Base-by-base conservation (phyloP, 306 rosid species). In the Hylodesmum podocarpum region DNA sequence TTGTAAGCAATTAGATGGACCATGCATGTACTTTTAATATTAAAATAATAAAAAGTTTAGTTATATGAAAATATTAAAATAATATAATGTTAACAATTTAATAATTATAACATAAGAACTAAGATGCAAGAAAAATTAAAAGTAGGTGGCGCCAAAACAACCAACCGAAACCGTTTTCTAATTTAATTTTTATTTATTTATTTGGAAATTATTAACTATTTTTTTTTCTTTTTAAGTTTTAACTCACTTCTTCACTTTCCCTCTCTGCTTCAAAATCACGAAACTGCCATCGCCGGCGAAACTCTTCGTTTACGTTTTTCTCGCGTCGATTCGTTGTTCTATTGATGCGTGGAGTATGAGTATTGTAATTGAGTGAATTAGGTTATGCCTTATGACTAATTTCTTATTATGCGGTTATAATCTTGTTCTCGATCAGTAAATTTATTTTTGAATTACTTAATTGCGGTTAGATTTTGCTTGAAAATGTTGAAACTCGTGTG, bases 131-230 rank as follows among this genome's bases (percentile, higher is more conserved):
- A 53, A 13, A 51, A 61, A 73, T 68, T 46, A 69, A 46, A 53
- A 83, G 82, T 76, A 74, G 94, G 89, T 85, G 96, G 97, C 97
- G 96, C 91, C 86, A 88, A 87, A 88, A 67, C 73, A 87, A 84
- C 83, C 72, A 80, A 87, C 90, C 22, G 85, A 84, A 89, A 84
- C 89, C 86, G 91, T 87, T 86, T 85, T 66, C 50, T 77, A 37
- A 16, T 9, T 59, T 50, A 40, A 33, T 75, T 46, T 50, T 31
- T 25, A 12, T 15, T 24, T 73, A 33, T 72, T 67, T 34, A 12
- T 7, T 21, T 4, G 5, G 9, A 63, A 63, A 50, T 49, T 18
- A 67, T 34, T 62, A 31, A 61, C 40, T 51, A 16, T 50, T 8
- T 19, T 2, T 10, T 25, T 66, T 57, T 28, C 47, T 14, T 50